A percentile compares a stretch with the other conserved stretches of the same genome.
These are phyloP conservation scores for Tilletia setariae DNA, from an alignment of 1,284 basidiomycete species.

Conservation along the genomic window DNA sequence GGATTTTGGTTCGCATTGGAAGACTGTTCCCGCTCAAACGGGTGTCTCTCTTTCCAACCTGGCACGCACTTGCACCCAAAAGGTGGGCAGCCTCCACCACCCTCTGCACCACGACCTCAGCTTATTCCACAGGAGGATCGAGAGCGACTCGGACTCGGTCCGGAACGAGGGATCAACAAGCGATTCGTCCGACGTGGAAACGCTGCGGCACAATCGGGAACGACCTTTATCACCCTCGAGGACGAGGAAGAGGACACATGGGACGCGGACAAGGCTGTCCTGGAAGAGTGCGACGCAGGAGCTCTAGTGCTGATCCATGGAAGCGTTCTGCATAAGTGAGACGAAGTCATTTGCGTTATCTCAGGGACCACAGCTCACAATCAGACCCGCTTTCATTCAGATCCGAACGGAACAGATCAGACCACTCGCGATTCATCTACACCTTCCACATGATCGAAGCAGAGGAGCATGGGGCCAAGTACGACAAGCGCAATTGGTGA, in stretches of 20 bases:
- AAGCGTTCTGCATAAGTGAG: conserved; percentile 43
- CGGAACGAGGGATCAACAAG: conserved; percentile 36
- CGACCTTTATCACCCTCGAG: conserved; percentile 26
- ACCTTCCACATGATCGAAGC: conserved; percentile 51
- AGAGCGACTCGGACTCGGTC: conserved; percentile 22
- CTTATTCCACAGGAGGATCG: conserved; percentile 11
- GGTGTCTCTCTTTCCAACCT: conserved; percentile 38
- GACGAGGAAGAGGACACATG: conserved; percentile 33
- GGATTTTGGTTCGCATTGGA: conserved; percentile 96
- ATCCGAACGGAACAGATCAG: conserved; percentile 9
- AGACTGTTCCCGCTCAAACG: conserved; percentile 55
- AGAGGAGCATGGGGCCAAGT: conserved; percentile 25
- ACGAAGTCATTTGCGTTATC: conserved; percentile 5
- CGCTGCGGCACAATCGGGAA: conserved; percentile 27
- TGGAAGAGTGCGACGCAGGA: conserved; percentile 29
- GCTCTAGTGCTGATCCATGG: conserved; percentile 46
- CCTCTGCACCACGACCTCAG: conserved; percentile 17
- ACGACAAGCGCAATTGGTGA: conserved; percentile 42
- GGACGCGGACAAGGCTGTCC: conserved; percentile 20
- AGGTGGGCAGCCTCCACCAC: background rate
- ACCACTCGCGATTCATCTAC: conserved; percentile 37
- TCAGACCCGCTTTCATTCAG: background rate
- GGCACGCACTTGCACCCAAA: conserved; percentile 34
- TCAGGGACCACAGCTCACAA: background rate
- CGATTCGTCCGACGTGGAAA: conserved; percentile 35